phyloP scores from a whole-genome alignment of 1,284 basidiomycete species.

The Vanrija sp. region DNA sequence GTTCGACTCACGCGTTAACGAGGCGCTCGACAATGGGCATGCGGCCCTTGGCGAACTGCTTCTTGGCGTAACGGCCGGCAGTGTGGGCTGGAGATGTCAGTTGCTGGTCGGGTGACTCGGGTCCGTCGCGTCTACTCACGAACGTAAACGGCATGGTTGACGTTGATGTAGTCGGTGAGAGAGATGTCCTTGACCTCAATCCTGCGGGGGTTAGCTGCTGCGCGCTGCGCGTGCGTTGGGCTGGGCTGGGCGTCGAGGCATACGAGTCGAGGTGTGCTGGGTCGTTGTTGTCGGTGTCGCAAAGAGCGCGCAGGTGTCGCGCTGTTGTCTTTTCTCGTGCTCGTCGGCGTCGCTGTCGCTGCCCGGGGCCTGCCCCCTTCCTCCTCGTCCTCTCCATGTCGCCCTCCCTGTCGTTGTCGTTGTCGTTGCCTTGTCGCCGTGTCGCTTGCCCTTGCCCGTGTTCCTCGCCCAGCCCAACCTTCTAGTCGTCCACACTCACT shows the following conservation, averaged over 20 bases:
- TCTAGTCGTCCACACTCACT: constrained; percentile 60
- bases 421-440: not conserved
- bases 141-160: constrained; percentile 95
- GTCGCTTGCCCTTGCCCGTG: not conserved
- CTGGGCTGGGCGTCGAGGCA: not conserved
- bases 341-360: not conserved
- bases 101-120: constrained; percentile 6
- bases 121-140: constrained; percentile 45
- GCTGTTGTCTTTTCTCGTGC: no score
- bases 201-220: constrained; percentile 52
- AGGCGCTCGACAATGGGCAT: constrained; percentile 99
- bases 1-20: constrained; percentile 77
- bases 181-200: constrained; percentile 99
- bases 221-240: no score
- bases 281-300: not conserved
- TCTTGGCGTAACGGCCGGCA: constrained; percentile 97
- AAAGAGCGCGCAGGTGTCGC: no score
- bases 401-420: not conserved
- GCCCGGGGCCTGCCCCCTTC: not conserved
- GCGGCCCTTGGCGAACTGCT: constrained; percentile 99
- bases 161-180: constrained; percentile 97
- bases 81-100: constrained; percentile 67
- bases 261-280: not conserved
- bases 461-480: not conserved
- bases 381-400: not conserved